Evolutionary conservation across 345 rosid genomes (phyloP), one percentile per base, ranked within the genome.

Genomic region (Eutrema japonicum): DNA sequence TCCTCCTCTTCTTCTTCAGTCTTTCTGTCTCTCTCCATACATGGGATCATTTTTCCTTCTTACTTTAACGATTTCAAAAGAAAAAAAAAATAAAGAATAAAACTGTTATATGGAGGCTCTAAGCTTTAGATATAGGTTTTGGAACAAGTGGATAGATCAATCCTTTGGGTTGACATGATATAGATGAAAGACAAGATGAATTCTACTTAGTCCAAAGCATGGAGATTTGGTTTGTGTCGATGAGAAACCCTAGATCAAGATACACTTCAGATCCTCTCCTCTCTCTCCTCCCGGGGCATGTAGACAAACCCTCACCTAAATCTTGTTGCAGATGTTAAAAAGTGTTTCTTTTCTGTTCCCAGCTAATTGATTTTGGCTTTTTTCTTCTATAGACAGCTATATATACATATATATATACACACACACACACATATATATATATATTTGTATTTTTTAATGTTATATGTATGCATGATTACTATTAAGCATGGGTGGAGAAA

Each of bases 181-280:
- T 60, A 70, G 54, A 70, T 47, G 30, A 49, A 75, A 70, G 52
- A 76, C 32, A 62, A 56, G 71, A 48, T 64, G 27, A 47, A 29
- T 33, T 38, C 30, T 70, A 14, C 60, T 48, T 38, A 22, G 66
- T 55, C 70, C 64, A 63, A 76, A 76, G 53, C 61, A 56, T 38
- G 48, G 67, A 70, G 67, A 7, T 64, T 64, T 76, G 66, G 71
- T 76, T 11, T 76, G 35, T 46, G 29, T 68, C 8, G 3, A 69
- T 76, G 71, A 70, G 61, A 76, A 76, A 70, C 80, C 80, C 80
- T 76, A 76, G 72, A 76, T 56, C 76, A 76, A 70, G 52, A 55
- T 75, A 70, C 32, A 76, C 71, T 70, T 64, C 51, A 40, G 57
- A 67, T 33, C 61, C 46, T 63, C 51, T 75, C 55, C 5, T 64